These are phyloP conservation scores for Collybia mongolica DNA, from an alignment of 768 basidiomycete species.

Conservation along the genomic window DNA sequence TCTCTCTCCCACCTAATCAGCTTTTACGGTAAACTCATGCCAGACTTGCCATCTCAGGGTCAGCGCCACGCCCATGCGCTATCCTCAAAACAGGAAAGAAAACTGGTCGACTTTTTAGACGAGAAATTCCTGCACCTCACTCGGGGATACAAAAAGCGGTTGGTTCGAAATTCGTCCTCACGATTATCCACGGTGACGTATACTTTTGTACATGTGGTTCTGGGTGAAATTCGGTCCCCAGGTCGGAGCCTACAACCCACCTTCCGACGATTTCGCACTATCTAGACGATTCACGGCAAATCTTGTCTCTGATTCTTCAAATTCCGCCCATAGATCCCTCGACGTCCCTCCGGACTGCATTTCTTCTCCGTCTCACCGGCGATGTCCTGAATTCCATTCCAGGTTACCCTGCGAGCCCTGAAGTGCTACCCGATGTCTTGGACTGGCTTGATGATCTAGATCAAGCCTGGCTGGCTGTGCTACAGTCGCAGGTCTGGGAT, in stretches of 20 bases:
- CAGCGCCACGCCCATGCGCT: constrained; percentile 29
- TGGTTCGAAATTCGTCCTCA: constrained; percentile 18
- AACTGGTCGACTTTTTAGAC: constrained; percentile 64
- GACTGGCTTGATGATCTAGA: constrained; percentile 76
- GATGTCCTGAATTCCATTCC: constrained; percentile 60
- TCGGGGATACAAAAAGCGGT: constrained; percentile 79
- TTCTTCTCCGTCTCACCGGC: constrained; percentile 70
- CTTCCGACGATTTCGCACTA: constrained; percentile 61
- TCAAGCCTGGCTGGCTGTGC: constrained; percentile 67
- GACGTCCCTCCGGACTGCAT: constrained; percentile 59
- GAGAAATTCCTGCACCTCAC: constrained; percentile 62
- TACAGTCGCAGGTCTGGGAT: constrained; percentile 69
- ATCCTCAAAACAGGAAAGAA: constrained; percentile 58
- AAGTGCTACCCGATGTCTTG: constrained; percentile 50
- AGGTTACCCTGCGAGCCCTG: constrained; percentile 52
- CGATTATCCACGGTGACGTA: background rate
- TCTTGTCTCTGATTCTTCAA: constrained; percentile 65
- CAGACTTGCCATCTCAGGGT: no score
- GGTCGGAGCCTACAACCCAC: constrained; percentile 47
- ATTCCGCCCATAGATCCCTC: constrained; percentile 77
- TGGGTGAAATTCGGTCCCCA: constrained; percentile 14
- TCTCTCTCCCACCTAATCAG: no score
- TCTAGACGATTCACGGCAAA: constrained; percentile 51
- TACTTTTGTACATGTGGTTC: background rate
- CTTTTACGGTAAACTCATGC: no score